Evolutionary conservation across 148 eudicot genomes (phyloP).

Genomic region (Diospyros lotus): DNA sequence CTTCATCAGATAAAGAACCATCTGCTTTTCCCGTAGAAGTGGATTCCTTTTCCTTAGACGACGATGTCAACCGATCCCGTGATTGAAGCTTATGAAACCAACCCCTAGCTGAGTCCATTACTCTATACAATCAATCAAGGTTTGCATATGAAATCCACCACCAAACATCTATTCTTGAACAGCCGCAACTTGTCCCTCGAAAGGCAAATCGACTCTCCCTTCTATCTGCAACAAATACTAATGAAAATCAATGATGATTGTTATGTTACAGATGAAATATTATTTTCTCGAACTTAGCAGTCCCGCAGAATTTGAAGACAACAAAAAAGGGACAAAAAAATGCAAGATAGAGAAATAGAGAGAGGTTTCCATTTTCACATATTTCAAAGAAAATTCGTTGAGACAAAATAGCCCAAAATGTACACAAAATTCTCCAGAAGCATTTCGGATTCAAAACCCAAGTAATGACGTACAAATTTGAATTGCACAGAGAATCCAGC

Average conservation of each 20-base stretch:
- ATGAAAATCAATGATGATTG: too few species aligned
- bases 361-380: background rate
- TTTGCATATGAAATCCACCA: background rate
- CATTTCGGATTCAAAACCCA: background rate
- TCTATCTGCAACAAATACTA: conserved; percentile 1
- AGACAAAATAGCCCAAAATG: background rate
- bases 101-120: conserved; percentile 89
- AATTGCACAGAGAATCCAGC: too few species aligned
- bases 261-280: background rate
- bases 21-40: conserved; percentile 50
- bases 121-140: conserved; percentile 12
- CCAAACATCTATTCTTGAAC: conserved; percentile 1
- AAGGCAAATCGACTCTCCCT: background rate
- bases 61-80: conserved; percentile 62
- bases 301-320: background rate
- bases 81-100: conserved; percentile 93
- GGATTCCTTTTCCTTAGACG: conserved; percentile 62
- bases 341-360: background rate
- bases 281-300: too few species aligned
- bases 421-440: background rate
- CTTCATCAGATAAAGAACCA: conserved; percentile 55
- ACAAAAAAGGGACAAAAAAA: background rate
- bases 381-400: background rate
- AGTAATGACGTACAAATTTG: background rate
- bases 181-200: background rate